These are phyloP conservation scores for Typha latifolia DNA, from an alignment of 176 grass and related monocot genomes.

Conservation along the genomic window DNA sequence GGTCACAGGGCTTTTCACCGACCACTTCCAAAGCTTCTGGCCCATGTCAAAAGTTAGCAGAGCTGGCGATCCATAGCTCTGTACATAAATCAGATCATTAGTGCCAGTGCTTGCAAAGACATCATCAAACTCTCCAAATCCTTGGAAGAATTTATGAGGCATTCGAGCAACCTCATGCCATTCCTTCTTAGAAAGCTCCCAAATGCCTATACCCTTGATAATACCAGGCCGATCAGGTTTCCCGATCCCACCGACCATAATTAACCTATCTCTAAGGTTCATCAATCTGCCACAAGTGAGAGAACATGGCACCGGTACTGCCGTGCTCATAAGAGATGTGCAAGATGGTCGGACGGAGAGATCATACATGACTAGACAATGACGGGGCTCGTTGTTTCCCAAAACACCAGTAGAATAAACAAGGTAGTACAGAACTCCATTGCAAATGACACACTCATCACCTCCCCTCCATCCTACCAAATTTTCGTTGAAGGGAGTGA, in stretches of 20 bases:
- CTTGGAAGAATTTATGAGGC: conserved; percentile 86
- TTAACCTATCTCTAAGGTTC: conserved; percentile 58
- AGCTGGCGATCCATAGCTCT: conserved; percentile 76
- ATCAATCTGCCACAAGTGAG: conserved; percentile 78
- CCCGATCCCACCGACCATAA: conserved; percentile 77
- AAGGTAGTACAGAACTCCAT: conserved; percentile 72
- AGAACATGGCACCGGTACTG: conserved; percentile 58
- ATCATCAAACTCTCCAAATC: conserved; percentile 83
- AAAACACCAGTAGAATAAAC: conserved; percentile 57
- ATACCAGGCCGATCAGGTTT: conserved; percentile 69
- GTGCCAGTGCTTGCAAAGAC: conserved; percentile 72
- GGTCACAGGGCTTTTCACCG: conserved; percentile 68
- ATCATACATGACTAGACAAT: conserved; percentile 74
- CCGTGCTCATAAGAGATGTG: conserved; percentile 43
- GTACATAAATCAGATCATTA: conserved; percentile 73
- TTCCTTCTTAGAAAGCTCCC: conserved; percentile 56
- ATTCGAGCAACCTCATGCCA: conserved; percentile 73
- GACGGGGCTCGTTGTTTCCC: conserved; percentile 42
- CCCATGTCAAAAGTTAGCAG: conserved; percentile 69
- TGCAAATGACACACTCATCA: conserved; percentile 72
- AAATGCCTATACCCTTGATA: conserved; percentile 89
- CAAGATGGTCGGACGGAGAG: conserved; percentile 26
- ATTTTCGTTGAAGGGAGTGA: conserved; percentile 40
- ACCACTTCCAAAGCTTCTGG: conserved; percentile 80
- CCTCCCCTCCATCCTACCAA: conserved; percentile 65